Base-by-base conservation (phyloP, 176 grass and related monocot genomes). In the Pontederia paniculata region DNA sequence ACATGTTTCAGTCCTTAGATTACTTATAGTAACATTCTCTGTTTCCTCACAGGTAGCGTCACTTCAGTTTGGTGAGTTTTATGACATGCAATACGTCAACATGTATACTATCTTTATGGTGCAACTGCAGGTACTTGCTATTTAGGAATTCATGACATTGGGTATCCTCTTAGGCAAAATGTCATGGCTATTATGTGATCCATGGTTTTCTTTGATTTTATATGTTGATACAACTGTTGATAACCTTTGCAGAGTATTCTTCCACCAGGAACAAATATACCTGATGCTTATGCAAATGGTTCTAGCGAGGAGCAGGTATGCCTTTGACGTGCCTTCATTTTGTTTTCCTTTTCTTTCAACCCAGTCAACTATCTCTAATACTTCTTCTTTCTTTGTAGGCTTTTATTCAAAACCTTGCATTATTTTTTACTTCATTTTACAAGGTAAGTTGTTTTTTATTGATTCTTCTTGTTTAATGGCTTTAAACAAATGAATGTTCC, bases 391-490 rank as follows among this genome's bases (percentile, higher is more conserved):
- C 15, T 47, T 23, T 65, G 41, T 71, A 94, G 88, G 94, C 94
- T 44, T 99, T 99, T 80, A 85, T 99, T 70, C 86, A 99, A 81
- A 99, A 99, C 70, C 76, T 99, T 14, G 94, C 94, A 9, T 61
- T 99, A 14, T 99, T 99, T 70, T 99, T 93, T 70, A 88, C 94
- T 57, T 84, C 94, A 46, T 99, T 99, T 67, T 99, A 77, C 52
- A 99, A 99, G 94, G 94, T 77, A 82, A 78, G 70, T 11, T 55
- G 17, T 20, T 52, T 69, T 6, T 62, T 17, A n/a, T 37, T 37
- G 7, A 37, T 37, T 2, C 8, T 10, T 17, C n/a, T 18, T 72
- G 23, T 14, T 52, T 17, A 12, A 20, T 54, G 48, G 63, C 17
- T 12, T 58, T 28, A 21, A 65, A 63, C 42, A 13, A 45, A 45